Evolutionary conservation across 116 monocot genomes (phyloP), one percentile per base, ranked within the genome.

Genomic region (Thalassia testudinum): DNA sequence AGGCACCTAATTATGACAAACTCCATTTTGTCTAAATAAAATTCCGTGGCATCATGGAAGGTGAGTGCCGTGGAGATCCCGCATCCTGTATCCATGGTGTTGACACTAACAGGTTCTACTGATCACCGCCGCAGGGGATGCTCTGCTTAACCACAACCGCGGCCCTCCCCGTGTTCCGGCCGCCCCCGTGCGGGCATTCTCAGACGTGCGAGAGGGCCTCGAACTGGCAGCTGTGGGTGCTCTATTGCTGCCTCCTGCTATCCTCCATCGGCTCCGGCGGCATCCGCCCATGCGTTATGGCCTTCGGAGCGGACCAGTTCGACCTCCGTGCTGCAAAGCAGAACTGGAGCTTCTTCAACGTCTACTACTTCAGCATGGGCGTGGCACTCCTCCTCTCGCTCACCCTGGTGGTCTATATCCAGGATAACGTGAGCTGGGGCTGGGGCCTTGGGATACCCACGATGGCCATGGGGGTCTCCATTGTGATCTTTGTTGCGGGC

Each of bases 401-500:
- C 37, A 87, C 82, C 3, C 75, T 67, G 24, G 65, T 87, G 54
- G 75, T 87, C 28, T 87, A 87, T 63, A 25, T 87, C 15, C 87
- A 87, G 53, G 87, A 87, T 58, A 76, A 82, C 57, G 82, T 87
- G 1, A 74, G 87, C 1, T 78, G 87, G 81, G 87, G 87, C 0
- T 70, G 71, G 67, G 87, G 87, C 0, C 54, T 82, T n/a, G 87
- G 78, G 27, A 71, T 79, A 25, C 78, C 82, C 14, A 59, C 82
- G 1, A 37, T 56, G 0, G 78, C 76, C 34, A 87, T 78, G 78
- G 78, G 12, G 20, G 28, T 78, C 5, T 74, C 78, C 16, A 58
- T 82, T 2, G 57, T 50, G 1, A 56, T 72, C 1, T 78, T 87
- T 48, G 65, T 64, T 2, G 67, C 57, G 0, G 87, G 87, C 0